Evolutionary conservation across 495 filamentous ascomycete species (phyloP).

Genomic region (Penicillium simplicissimum): DNA sequence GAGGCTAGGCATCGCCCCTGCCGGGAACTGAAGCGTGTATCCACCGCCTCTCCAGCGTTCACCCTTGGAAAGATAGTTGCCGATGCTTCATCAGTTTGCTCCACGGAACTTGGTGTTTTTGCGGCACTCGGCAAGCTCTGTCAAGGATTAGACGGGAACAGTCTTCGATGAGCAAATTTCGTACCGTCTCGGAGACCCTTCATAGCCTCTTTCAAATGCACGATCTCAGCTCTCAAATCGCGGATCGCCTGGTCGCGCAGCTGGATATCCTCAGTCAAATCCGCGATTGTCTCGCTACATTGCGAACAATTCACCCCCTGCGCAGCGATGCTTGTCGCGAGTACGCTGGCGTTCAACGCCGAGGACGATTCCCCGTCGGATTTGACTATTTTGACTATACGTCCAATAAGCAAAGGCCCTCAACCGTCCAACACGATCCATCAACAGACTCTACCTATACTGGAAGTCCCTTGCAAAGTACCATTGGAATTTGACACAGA

Average conservation of each 20-base stretch:
- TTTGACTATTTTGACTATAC: background rate
- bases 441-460: background rate
- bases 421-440: background rate
- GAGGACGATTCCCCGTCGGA: background rate
- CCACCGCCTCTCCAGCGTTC: too few relatives aligned
- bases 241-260: background rate
- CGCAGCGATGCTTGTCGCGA: background rate
- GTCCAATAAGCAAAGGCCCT: background rate
- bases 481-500: background rate
- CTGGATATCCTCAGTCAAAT: background rate
- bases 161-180: background rate
- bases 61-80: background rate
- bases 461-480: background rate
- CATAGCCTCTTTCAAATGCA: background rate
- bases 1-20: background rate
- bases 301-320: background rate
- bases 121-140: background rate
- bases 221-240: background rate
- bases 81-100: background rate
- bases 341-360: background rate
- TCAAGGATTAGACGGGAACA: background rate
- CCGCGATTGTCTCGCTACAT: background rate
- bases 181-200: background rate
- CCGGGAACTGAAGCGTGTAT: too few relatives aligned
- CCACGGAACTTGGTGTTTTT: background rate